Percentiles rank a stretch among this genome's conserved stretches.
Evolutionary conservation across 2,329 filamentous ascomycete species (phyloP).

Genomic region (Acrocalymma vagum): DNA sequence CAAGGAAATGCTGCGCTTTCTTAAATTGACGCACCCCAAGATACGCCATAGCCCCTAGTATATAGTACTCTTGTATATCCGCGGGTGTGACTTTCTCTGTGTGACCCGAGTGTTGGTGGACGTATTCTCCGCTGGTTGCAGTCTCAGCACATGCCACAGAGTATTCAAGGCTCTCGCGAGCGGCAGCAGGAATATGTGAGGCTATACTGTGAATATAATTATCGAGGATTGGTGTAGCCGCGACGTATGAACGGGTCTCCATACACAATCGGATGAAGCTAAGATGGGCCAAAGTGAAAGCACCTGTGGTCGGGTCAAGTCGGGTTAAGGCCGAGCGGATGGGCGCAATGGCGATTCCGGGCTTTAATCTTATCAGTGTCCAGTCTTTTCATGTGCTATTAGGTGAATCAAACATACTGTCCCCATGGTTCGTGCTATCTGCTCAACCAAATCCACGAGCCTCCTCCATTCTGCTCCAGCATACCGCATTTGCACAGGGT

Average conservation of each 20-base stretch:
- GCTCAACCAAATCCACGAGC: conserved; percentile 53
- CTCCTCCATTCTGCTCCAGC: conserved; percentile 57
- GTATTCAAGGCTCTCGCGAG: conserved; percentile 46
- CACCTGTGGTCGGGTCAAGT: conserved; percentile 71
- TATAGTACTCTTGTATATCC: conserved; percentile 64
- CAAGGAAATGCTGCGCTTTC: conserved; percentile 56
- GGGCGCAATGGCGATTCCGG: conserved; percentile 46
- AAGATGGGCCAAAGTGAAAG: conserved; percentile 72
- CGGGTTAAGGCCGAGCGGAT: conserved; percentile 65
- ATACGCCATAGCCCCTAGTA: conserved; percentile 58
- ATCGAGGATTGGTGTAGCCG: conserved; percentile 69
- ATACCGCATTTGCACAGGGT: conserved; percentile 64
- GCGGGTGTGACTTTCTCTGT: conserved; percentile 61
- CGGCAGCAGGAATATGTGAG: conserved; percentile 37
- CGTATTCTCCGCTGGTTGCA: conserved; percentile 62
- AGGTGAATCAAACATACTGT: conserved; percentile 33
- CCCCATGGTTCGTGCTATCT: conserved; percentile 38
- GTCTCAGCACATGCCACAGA: conserved; percentile 52
- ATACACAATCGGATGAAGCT: conserved; percentile 66
- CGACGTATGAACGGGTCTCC: conserved; percentile 61
- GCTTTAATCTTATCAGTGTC: conserved; percentile 27
- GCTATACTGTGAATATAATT: conserved; percentile 74
- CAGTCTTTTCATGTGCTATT: not conserved
- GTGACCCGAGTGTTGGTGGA: conserved; percentile 67
- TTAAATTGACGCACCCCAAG: conserved; percentile 53